Percentiles rank a stretch among this genome's conserved stretches.
Conservation (phyloP, 2,329 filamentous ascomycete genomes). For the Alternaria incomplexa region DNA sequence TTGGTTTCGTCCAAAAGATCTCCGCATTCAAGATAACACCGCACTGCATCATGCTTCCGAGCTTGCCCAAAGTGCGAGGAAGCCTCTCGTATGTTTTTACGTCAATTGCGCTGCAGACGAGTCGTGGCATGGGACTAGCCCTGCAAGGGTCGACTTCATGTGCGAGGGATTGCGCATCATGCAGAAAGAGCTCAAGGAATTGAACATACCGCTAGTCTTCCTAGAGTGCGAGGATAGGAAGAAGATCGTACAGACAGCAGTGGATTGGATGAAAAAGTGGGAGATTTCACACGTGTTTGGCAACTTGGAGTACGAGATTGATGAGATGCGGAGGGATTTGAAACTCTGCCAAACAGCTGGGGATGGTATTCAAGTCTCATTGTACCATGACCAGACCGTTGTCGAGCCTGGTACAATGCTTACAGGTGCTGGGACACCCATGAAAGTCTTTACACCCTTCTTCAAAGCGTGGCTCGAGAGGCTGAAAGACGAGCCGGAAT, state of each 20-base stretch:
- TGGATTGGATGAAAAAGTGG: slow-evolving; percentile 54
- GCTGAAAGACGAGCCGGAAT: slow-evolving; percentile 50
- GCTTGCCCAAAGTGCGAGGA: slow-evolving; percentile 53
- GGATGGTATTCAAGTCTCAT: slow-evolving; percentile 49
- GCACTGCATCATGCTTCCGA: slow-evolving; percentile 54
- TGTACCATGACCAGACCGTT: slow-evolving; percentile 59
- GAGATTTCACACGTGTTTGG: slow-evolving; percentile 56
- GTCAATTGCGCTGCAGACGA: slow-evolving; percentile 56
- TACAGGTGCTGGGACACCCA: slow-evolving; percentile 53
- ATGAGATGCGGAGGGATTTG: slow-evolving; percentile 55
- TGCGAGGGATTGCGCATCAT: slow-evolving; percentile 53
- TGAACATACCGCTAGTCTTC: slow-evolving; percentile 58
- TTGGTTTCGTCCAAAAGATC: slow-evolving; percentile 60
- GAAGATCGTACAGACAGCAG: slow-evolving; percentile 50
- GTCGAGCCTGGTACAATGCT: slow-evolving; percentile 54
- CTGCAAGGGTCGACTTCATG: slow-evolving; percentile 58
- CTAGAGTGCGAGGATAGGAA: slow-evolving; percentile 52
- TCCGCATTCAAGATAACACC: slow-evolving; percentile 59
- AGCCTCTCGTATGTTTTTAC: slow-evolving; percentile 55
- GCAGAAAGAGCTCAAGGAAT: slow-evolving; percentile 54
- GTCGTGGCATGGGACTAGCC: slow-evolving; percentile 58
- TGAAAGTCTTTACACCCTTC: slow-evolving; percentile 61
- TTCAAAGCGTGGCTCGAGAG: slow-evolving; percentile 55
- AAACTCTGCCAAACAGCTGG: slow-evolving; percentile 49
- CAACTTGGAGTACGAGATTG: slow-evolving; percentile 56